These are phyloP conservation scores for Lactifluus volemus DNA, from an alignment of 768 basidiomycete species.

Conservation along the genomic window DNA sequence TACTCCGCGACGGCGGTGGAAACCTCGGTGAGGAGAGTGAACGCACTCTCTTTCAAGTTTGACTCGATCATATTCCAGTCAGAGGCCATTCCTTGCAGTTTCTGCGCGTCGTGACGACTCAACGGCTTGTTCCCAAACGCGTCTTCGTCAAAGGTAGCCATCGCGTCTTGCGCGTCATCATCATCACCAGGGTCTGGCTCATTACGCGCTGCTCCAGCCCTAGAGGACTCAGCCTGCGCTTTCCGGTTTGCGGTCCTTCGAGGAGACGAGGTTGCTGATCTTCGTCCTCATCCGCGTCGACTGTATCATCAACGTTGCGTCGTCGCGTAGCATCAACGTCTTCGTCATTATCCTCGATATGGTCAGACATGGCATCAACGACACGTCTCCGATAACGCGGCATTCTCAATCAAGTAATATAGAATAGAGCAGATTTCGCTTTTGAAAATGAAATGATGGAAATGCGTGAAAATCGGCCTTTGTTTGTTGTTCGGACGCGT, in stretches of 20 bases:
- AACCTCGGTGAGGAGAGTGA: slow-evolving; percentile 41
- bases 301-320: slow-evolving; percentile 27
- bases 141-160: slow-evolving; percentile 41
- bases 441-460: neutral
- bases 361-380: slow-evolving; percentile 44
- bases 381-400: slow-evolving; percentile 33
- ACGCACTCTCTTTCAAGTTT: slow-evolving; percentile 37
- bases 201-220: neutral
- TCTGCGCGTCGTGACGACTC: slow-evolving; percentile 40
- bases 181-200: slow-evolving; percentile 23
- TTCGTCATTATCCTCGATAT: slow-evolving; percentile 46
- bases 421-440: neutral
- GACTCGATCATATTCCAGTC: slow-evolving; percentile 55
- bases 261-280: slow-evolving; percentile 31
- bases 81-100: slow-evolving; percentile 45
- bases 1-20: slow-evolving; percentile 55
- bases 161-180: slow-evolving; percentile 29
- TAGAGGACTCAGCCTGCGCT: neutral
- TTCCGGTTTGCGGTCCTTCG: slow-evolving; percentile 22
- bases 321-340: slow-evolving; percentile 27
- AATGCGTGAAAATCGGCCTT: neutral
- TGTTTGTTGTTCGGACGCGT: neutral
- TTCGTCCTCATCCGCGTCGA: slow-evolving; percentile 36
- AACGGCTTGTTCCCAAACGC: slow-evolving; percentile 64
- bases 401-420: slow-evolving; percentile 24